Evolutionary conservation across 139 green algal genomes (phyloP), one percentile per base, ranked within the genome.

Genomic region (Penium margaritaceum): DNA sequence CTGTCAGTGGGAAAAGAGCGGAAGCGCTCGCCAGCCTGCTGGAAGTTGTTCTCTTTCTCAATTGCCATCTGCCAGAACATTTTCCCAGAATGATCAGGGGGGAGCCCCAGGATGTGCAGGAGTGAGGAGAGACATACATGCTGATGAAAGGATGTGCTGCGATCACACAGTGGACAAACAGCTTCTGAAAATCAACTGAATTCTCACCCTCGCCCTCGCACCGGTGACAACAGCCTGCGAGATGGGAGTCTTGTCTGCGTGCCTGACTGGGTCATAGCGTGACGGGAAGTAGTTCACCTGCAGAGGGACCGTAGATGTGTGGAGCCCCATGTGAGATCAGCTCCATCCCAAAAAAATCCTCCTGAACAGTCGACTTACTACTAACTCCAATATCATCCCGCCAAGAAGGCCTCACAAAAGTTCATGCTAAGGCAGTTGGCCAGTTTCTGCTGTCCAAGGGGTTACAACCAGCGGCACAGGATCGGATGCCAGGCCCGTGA

Each of bases 211-310:
- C 84, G 93, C 90, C 41, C 92, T 86, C 27, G 63, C 70, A 60
- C 90, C 92, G 5, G 44, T 67, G 2, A 96, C 24, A 21, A 61
- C 60, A 35, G 65, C 69, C 57, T 68, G 66, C 47, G 79, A 70
- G 27, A 85, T 80, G 15, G 92, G 91, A 39, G 85, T 87, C 3
- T 53, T 73, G 76, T 91, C 86, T 2, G 92, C 87, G 65, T 97
- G 85, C 62, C 88, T 84, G 17, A 86, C 88, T 3, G 87, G 86
- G 82, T 96, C 91, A 69, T 92, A 92, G 54, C 91, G 87, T 1
- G 85, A 92, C 1, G 91, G 92, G 86, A 96, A 96, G 86, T 97
- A 97, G 86, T 97, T 96, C 33, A 96, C 86, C 84, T 88, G 77
- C 51, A 70, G 47, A 21, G 4, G 21, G 29, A 58, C 36, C 54